Conservation (phyloP, 208 protist genomes). For the Leishmania tarentolae region DNA sequence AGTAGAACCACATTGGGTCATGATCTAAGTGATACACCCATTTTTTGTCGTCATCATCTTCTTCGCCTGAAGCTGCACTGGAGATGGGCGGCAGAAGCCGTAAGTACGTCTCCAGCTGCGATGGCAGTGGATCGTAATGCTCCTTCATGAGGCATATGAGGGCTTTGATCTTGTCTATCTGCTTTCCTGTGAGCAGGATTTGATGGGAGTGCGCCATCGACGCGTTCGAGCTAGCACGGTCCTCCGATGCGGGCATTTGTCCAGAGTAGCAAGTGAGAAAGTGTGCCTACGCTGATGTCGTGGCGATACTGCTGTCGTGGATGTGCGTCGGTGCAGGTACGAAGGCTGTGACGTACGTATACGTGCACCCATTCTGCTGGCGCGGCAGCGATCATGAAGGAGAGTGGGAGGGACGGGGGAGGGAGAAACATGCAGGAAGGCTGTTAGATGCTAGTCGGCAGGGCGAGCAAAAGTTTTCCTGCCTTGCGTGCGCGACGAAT, state of each 20-base stretch:
- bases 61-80: neutral
- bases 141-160: constrained; percentile 34
- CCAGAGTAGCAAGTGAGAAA: neutral
- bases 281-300: neutral
- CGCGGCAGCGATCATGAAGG: neutral
- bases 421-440: neutral
- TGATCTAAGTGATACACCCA: neutral
- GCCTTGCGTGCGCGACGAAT: neutral
- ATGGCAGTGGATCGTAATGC: constrained; percentile 29
- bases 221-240: neutral
- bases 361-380: neutral
- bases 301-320: neutral
- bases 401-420: neutral
- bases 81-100: constrained; percentile 2
- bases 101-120: neutral
- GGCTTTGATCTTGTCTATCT: constrained; percentile 45
- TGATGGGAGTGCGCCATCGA: neutral
- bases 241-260: neutral
- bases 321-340: neutral
- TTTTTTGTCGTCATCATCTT: neutral
- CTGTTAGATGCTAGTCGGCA: neutral
- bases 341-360: neutral
- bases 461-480: neutral
- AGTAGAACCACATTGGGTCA: constrained; percentile 38
- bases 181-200: constrained; percentile 21